Base-by-base conservation (phyloP, 495 filamentous ascomycete species). In the Penicillium robsamsonii region DNA sequence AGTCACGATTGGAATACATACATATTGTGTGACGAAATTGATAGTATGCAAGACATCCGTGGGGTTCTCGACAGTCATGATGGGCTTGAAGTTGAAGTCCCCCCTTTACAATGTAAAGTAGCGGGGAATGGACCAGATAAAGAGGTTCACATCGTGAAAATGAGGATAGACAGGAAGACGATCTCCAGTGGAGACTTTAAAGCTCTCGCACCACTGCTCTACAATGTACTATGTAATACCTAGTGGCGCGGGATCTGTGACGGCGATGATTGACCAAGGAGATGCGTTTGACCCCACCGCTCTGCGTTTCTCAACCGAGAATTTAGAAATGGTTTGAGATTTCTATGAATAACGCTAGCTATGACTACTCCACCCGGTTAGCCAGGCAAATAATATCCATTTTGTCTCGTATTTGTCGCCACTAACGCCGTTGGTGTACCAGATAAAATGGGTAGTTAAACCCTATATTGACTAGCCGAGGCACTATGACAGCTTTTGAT, bases 1-100 rank as follows among this genome's bases (percentile, higher is more conserved):
- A 13, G 70, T 65, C 18, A 72, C 64, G 41, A 81, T 66, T 2
- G 69, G 68, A 42, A 81, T 70, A 57, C 74, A 79, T n/a, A 81
- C 61, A 31, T 62, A 67, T 60, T 81, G 75, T 11, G 72, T 75
- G 35, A 76, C 69, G 1, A 75, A 55, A 46, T 75, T 77, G 35
- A 76, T 45, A 1, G 75, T 77, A 47, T 70, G 51, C 17, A 75
- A 55, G 11, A 64, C 60, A 70, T 76, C 72, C 20, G 63, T 53
- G 6, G 71, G 70, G 29, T 75, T 54, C 8, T 50, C 56, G 8
- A 63, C 37, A 20, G 65, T 52, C 69, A 72, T 71, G 49, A 46
- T 67, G 64, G 41, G 31, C 27, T 27, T 6, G 37, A 61, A 37
- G 47, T 24, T 24, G 4, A 17, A 11, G 15, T 57, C 43, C 35